phyloP scores from a whole-genome alignment of 192 early-diverging fungal genomes.

The Pilobolus umbonatus region DNA sequence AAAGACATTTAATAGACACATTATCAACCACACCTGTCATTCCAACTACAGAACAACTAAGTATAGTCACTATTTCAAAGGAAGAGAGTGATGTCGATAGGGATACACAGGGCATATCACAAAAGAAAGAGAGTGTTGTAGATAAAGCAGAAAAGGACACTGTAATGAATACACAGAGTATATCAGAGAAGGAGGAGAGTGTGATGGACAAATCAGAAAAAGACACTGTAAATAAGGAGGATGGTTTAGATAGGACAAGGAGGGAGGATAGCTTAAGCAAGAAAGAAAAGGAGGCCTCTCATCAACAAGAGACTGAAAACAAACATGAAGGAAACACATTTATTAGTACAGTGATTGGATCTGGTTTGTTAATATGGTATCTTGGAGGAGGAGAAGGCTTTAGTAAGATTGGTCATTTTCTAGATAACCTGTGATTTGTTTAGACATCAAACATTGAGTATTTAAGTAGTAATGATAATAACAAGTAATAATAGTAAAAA shows the following conservation, averaged over 20 bases:
- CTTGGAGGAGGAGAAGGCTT: constrained; percentile 8
- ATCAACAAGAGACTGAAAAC: background rate
- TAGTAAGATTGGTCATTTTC: constrained; percentile 2
- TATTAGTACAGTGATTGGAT: background rate
- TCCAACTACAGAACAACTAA: background rate
- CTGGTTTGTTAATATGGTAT: constrained; percentile 10
- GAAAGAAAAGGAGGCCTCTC: too few relatives aligned
- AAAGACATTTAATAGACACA: background rate
- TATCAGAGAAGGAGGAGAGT: background rate
- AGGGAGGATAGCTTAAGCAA: too few relatives aligned
- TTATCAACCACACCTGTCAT: background rate
- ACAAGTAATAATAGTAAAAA: background rate
- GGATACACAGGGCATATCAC: background rate
- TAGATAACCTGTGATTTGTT: too few relatives aligned
- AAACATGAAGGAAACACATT: background rate
- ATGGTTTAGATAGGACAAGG: too few relatives aligned
- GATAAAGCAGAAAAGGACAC: too few relatives aligned
- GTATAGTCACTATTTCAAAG: background rate
- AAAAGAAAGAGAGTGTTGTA: too few relatives aligned
- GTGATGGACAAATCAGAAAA: background rate
- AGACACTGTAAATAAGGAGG: background rate
- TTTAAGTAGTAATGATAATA: too few relatives aligned
- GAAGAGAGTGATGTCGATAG: background rate
- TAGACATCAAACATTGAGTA: too few relatives aligned
- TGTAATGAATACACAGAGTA: background rate